These are phyloP conservation scores for Kurtzmaniella quercitrusa DNA, from an alignment of 1,139 yeast species.

Conservation along the genomic window DNA sequence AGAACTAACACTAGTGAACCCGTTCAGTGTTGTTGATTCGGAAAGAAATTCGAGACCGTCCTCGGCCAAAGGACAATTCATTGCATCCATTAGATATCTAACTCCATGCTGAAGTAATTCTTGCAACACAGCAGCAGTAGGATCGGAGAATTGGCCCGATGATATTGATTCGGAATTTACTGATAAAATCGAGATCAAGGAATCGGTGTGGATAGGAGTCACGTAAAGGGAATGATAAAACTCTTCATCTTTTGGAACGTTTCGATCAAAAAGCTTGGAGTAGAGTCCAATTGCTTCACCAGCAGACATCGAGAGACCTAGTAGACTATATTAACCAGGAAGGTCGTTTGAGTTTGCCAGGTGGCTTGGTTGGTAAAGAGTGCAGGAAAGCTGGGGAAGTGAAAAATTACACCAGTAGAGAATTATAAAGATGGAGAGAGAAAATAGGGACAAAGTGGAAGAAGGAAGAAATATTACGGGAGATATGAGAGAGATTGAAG, in stretches of 20 bases:
- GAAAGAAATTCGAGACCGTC: background rate
- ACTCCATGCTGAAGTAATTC: conserved; percentile 20
- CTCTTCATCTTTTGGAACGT: conserved; percentile 16
- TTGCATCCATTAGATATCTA: conserved; percentile 16
- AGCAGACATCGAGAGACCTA: conserved; percentile 9
- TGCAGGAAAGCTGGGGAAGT: background rate
- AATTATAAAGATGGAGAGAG: too few species aligned
- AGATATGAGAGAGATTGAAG: too few species aligned
- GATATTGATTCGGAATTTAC: conserved; percentile 18
- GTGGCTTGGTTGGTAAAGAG: background rate
- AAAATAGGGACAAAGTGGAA: background rate
- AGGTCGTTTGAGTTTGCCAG: background rate
- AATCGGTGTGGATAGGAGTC: conserved; percentile 22
- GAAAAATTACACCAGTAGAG: too few species aligned
- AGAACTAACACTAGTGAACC: too few species aligned
- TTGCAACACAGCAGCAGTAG: conserved; percentile 13
- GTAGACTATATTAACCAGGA: too few species aligned
- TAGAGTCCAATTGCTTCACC: conserved; percentile 18
- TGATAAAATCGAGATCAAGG: conserved; percentile 20
- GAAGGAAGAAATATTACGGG: too few species aligned
- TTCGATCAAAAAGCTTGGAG: conserved; percentile 21
- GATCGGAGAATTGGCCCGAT: conserved; percentile 6
- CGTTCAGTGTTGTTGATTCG: background rate
- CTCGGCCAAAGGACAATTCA: conserved; percentile 9
- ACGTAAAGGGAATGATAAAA: conserved; percentile 23